Evolutionary conservation across 129 eudicot genomes (phyloP).

Genomic region (Artemisia tridentata): DNA sequence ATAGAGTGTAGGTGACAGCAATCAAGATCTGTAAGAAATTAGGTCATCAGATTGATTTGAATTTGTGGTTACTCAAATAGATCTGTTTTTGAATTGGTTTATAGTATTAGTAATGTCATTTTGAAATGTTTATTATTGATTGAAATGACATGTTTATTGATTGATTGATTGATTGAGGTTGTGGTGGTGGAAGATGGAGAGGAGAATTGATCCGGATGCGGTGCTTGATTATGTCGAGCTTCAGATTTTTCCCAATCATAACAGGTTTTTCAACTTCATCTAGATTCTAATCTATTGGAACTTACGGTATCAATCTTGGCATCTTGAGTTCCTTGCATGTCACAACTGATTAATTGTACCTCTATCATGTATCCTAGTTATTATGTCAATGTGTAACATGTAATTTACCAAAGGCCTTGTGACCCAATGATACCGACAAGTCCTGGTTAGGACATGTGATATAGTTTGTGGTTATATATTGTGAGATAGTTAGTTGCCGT

Average conservation of each 20-base stretch:
- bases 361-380: too few relatives aligned
- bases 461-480: too few relatives aligned
- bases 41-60: too few relatives aligned
- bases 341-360: too few relatives aligned
- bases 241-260: slow-evolving; percentile 64
- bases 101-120: too few relatives aligned
- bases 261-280: slow-evolving; percentile 51
- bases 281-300: not conserved
- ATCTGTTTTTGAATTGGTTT: slow-evolving; percentile 34
- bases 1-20: not conserved
- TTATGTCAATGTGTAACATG: too few relatives aligned
- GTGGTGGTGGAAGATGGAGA: slow-evolving; percentile 47
- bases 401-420: too few relatives aligned
- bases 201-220: slow-evolving; percentile 61
- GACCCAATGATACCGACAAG: too few relatives aligned
- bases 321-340: slow-evolving; percentile 23
- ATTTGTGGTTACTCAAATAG: slow-evolving; percentile 13
- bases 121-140: too few relatives aligned
- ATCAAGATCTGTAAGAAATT: slow-evolving; percentile 25
- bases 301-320: not conserved
- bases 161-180: slow-evolving; percentile 27
- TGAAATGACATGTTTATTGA: not conserved
- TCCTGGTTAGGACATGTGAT: too few relatives aligned
- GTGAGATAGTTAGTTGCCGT: too few relatives aligned
- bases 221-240: slow-evolving; percentile 69